Conservation (phyloP, 2,329 filamentous ascomycete genomes). For the Emmonsia crescens region DNA sequence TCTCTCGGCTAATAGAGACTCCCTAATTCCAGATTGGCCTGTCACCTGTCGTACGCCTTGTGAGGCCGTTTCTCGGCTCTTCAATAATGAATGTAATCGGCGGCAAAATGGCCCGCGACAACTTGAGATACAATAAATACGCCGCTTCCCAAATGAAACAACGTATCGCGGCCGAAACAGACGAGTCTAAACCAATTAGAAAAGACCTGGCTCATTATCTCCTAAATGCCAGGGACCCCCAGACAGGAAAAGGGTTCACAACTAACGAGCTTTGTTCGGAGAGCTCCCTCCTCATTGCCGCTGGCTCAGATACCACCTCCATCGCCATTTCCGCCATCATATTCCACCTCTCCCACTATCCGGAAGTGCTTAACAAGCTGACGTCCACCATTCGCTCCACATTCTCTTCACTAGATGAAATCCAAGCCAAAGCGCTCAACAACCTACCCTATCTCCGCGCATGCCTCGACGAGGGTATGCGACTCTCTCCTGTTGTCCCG, state of each 20-base stretch:
- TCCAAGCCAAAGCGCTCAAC: constrained; percentile 22
- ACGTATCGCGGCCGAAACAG: constrained; percentile 24
- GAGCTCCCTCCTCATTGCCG: constrained; percentile 40
- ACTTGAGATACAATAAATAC: constrained; percentile 8
- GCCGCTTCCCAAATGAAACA: constrained; percentile 32
- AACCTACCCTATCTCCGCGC: constrained; percentile 32
- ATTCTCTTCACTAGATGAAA: constrained; percentile 29
- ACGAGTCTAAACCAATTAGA: constrained; percentile 21
- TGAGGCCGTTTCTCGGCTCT: constrained; percentile 12
- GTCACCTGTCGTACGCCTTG: constrained; percentile 6
- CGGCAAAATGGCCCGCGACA: constrained; percentile 14
- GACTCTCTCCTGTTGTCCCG: constrained; percentile 23
- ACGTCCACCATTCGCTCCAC: constrained; percentile 24
- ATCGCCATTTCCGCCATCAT: constrained; percentile 27
- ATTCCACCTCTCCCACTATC: constrained; percentile 32
- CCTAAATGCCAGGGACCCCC: constrained; percentile 36
- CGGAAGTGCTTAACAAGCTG: constrained; percentile 20
- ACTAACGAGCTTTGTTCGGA: constrained; percentile 40
- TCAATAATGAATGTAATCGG: constrained; percentile 13
- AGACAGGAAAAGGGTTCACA: constrained; percentile 35
- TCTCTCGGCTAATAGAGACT: neutral
- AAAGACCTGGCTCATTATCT: constrained; percentile 42
- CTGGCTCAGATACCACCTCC: constrained; percentile 35
- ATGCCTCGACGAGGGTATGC: constrained; percentile 30
- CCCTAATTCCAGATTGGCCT: constrained; percentile 8